Evolutionary conservation across 78 protist species (phyloP).

Genomic region (Dictyostelium firmibasis): DNA sequence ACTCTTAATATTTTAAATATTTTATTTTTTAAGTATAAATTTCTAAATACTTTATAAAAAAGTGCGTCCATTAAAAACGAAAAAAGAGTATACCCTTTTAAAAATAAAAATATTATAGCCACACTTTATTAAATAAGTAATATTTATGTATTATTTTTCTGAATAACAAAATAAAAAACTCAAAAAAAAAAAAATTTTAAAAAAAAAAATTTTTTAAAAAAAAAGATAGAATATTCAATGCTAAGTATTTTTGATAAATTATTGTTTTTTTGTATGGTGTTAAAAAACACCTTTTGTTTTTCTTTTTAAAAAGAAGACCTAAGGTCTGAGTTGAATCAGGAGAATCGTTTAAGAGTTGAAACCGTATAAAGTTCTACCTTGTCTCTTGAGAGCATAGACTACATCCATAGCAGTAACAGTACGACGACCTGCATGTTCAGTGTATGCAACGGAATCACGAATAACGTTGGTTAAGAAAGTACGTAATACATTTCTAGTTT

Average conservation of each 20-base stretch:
- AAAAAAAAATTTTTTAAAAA: no score
- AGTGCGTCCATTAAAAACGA: neutral
- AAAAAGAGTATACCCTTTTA: no score
- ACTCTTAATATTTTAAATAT: neutral
- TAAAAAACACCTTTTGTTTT: slow-evolving; percentile 64
- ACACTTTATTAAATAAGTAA: no score
- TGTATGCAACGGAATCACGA: slow-evolving; percentile 97
- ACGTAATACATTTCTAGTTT: slow-evolving; percentile 93
- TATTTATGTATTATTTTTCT: no score
- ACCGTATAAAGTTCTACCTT: slow-evolving; percentile 98
- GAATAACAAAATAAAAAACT: no score
- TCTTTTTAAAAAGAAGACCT: slow-evolving; percentile 28
- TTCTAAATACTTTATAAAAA: neutral
- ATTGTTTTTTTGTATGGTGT: slow-evolving; percentile 52
- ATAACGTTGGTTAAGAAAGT: slow-evolving; percentile 82
- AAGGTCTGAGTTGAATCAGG: neutral
- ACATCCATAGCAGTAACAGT: slow-evolving; percentile 98
- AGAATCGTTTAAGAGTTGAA: slow-evolving; percentile 87
- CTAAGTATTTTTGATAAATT: neutral
- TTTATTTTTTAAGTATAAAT: neutral
- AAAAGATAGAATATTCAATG: neutral
- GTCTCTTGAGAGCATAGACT: slow-evolving; percentile 97
- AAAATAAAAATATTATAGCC: no score
- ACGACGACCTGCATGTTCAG: slow-evolving; percentile 97
- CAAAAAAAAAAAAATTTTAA: no score